Percentiles rank a stretch among this genome's conserved stretches.
Evolutionary conservation across 2,329 filamentous ascomycete species (phyloP).

Genomic region (Alternaria longipes): DNA sequence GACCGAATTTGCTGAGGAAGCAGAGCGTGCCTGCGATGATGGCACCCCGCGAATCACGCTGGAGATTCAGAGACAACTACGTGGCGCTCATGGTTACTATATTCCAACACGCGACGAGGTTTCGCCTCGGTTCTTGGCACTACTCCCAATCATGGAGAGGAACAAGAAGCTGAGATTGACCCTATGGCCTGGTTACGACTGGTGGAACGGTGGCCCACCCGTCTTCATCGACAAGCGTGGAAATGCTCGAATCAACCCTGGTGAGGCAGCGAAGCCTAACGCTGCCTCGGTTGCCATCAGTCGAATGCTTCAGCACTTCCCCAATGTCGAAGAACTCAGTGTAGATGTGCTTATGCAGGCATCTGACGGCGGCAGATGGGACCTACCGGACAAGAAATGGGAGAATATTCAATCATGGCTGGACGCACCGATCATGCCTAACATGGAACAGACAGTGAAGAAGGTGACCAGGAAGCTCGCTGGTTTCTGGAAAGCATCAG

Average conservation of each 20-base stretch:
- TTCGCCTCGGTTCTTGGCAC: conserved; percentile 40
- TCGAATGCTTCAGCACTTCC: conserved; percentile 34
- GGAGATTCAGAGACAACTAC: conserved; percentile 30
- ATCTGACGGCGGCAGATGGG: conserved; percentile 34
- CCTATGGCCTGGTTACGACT: conserved; percentile 40
- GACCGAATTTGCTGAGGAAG: conserved; percentile 26
- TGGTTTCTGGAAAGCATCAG: conserved; percentile 16
- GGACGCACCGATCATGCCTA: conserved; percentile 24
- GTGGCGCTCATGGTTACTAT: conserved; percentile 29
- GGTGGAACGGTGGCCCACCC: conserved; percentile 31
- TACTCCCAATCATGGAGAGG: conserved; percentile 32
- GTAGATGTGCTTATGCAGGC: conserved; percentile 36
- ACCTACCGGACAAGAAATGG: conserved; percentile 39
- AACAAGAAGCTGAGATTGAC: conserved; percentile 33
- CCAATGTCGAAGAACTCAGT: conserved; percentile 35
- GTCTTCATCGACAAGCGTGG: conserved; percentile 9
- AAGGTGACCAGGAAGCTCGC: conserved; percentile 32
- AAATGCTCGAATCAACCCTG: conserved; percentile 12
- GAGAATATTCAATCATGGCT: conserved; percentile 40
- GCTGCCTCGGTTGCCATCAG: conserved; percentile 31
- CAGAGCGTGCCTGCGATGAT: conserved; percentile 34
- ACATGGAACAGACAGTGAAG: conserved; percentile 15
- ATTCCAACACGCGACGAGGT: conserved; percentile 30
- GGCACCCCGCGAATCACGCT: conserved; percentile 35
- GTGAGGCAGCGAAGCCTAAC: conserved; percentile 21